These are phyloP conservation scores for Mortierella polycephala DNA, from an alignment of 371 early-diverging fungal species.

Conservation along the genomic window DNA sequence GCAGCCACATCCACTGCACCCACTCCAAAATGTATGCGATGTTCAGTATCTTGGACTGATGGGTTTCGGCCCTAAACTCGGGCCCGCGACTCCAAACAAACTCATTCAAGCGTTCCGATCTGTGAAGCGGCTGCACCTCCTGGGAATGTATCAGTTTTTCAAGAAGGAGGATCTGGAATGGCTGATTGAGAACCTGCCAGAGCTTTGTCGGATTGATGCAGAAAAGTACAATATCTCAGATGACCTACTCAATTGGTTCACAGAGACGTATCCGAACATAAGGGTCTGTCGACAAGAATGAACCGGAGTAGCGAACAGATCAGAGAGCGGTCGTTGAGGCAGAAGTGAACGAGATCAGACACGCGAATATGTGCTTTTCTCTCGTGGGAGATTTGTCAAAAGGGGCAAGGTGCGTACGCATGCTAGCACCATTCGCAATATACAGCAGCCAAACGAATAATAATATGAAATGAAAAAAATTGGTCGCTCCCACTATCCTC, in stretches of 20 bases:
- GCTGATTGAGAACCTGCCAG: conserved; percentile 32
- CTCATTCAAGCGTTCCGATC: conserved; percentile 39
- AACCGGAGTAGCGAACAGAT: neutral
- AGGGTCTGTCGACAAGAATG: conserved; percentile 35
- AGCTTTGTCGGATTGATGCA: conserved; percentile 47
- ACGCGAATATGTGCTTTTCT: neutral
- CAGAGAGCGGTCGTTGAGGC: neutral
- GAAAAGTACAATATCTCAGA: conserved; percentile 49
- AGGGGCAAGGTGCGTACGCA: no score
- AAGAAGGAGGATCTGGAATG: conserved; percentile 46
- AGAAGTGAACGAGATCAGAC: neutral
- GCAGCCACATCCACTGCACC: conserved; percentile 27
- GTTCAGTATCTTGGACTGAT: conserved; percentile 47
- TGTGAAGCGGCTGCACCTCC: conserved; percentile 33
- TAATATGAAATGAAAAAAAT: no score
- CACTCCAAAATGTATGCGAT: conserved; percentile 33
- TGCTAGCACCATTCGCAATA: no score
- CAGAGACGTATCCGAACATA: conserved; percentile 17
- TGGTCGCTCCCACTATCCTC: no score
- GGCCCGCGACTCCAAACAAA: conserved; percentile 3
- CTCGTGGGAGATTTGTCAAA: neutral
- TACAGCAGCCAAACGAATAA: no score
- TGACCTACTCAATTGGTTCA: conserved; percentile 29
- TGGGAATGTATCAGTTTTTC: conserved; percentile 40
- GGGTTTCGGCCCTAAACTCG: conserved; percentile 41